Percentiles rank a stretch among this genome's conserved stretches.
These are phyloP conservation scores for Psidium guajava DNA, from an alignment of 345 rosid species.

Conservation along the genomic window DNA sequence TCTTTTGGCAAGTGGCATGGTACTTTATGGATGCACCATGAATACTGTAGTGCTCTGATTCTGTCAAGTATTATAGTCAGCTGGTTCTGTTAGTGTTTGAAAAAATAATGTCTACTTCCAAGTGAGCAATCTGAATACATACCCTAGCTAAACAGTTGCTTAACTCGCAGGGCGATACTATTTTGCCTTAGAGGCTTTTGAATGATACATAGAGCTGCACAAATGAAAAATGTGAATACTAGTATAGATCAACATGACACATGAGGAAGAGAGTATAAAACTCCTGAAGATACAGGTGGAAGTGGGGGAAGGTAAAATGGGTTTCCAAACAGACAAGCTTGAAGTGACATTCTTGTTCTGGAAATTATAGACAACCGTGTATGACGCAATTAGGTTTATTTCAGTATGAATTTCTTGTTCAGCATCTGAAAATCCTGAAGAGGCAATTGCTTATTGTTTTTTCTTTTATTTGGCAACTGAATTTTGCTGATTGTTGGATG, in stretches of 20 bases:
- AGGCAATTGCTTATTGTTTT: neutral
- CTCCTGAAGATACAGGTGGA: neutral
- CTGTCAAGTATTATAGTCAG: neutral
- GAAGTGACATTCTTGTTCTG: neutral
- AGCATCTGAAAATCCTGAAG: neutral
- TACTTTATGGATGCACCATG: neutral
- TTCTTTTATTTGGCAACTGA: neutral
- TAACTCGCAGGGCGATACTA: neutral
- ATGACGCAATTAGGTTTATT: neutral
- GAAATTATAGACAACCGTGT: neutral
- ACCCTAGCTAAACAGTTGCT: neutral
- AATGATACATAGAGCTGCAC: neutral
- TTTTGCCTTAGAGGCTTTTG: neutral
- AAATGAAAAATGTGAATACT: neutral
- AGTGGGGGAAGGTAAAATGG: neutral
- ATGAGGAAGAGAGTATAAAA: neutral
- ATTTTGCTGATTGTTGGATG: neutral
- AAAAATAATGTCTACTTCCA: neutral
- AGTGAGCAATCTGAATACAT: neutral
- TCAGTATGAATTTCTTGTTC: neutral
- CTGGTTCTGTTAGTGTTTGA: neutral
- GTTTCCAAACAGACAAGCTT: neutral
- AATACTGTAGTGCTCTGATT: neutral
- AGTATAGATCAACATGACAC: neutral
- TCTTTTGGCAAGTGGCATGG: neutral